Evolutionary conservation across 2,329 filamentous ascomycete genomes (phyloP), one percentile per base, ranked within the genome.

Genomic region (Talaromyces piceae): DNA sequence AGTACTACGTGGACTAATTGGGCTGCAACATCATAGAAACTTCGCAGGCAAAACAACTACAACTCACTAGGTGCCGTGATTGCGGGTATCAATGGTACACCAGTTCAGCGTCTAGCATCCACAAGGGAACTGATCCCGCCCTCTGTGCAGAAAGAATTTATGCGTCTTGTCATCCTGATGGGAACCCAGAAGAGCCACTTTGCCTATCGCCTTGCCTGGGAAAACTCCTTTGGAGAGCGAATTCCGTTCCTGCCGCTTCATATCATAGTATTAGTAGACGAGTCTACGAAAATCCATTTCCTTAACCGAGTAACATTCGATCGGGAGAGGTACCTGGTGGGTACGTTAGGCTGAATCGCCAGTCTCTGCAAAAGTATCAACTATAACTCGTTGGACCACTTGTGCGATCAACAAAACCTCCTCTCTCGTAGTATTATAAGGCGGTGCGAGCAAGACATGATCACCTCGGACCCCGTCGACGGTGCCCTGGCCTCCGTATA

Each of bases 141-240:
- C 5, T 79, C 84, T 1, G 79, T 84, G 0, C 84, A 87, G 59
- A 95, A 91, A 67, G 84, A 90, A 55, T 97, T 95, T 65, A 86
- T 91, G 65, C 83, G 90, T 55, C 76, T 97, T 25, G 87, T 90
- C 45, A 86, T 96, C 56, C 77, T 98, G 53, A 97, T 98, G 93
- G 83, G 88, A 28, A 88, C 88, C 4, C 86, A 91, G 59, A 93
- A 93, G 71, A 91, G 88, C 57, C 87, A 96, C 66, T 94, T 91
- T 58, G 88, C 91, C 7, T 98, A 98, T 69, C 87, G 93, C n/a
- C 74, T 97, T 26, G 93, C 93, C 0, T 97, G 93, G 91, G 91
- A 96, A 60, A 98, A 97, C 65, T 94, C 89, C 16, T 86, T 89
- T 1, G 75, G 87, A 9, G 89, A 94, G 58, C 81, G 91, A 26